Evolutionary conservation across 768 basidiomycete genomes (phyloP), one percentile per base, ranked within the genome.

Genomic region (Ephemerocybe angulata): DNA sequence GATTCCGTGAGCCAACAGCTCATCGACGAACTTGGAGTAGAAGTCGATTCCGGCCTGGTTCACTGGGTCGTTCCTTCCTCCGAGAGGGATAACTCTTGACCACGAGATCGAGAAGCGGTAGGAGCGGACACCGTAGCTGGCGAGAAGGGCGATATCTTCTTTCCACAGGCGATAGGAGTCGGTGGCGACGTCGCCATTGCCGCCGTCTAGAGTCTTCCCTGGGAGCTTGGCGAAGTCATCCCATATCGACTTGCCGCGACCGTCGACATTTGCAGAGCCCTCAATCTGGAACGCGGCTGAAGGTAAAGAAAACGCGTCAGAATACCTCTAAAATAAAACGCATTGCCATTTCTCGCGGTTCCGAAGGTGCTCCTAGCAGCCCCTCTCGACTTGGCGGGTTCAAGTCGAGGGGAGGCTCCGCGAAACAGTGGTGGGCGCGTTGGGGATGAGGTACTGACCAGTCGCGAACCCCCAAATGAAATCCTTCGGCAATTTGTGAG

Each of bases 41-140:
- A 78, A 87, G 52, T 80, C 73, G 62, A 90, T 83, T 21, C 88
- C 88, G 54, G 76, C 70, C 53, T 81, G 77, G 68, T 90, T 90
- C 60, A 89, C 67, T 15, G 88, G 85, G 67, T 90, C 88, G 58
- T 85, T 74, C 21, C 84, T 78, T 19, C 88, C 88, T 21, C 86
- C 87, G 17, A 83, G 74, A 24, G 88, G 89, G 56, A 90, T 86
- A 59, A 90, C 78, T 25, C 88, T 78, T 11, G 85, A 80, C 90
- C 87, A 90, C 6, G 87, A 76, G 52, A 91, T 73, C 3, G 86
- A 88, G 70, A 91, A 90, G 21, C 88, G 81, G 71, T 90, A 90
- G 2, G 85, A 71, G 61, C 85, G 87, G 46, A 85, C 83, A 30
- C 86, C 85, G 58, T 88, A 86, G 31, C 75, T 61, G 24, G 74